phyloP scores from a whole-genome alignment of 139 green algal genomes.

The Tetradesmus obliquus region DNA sequence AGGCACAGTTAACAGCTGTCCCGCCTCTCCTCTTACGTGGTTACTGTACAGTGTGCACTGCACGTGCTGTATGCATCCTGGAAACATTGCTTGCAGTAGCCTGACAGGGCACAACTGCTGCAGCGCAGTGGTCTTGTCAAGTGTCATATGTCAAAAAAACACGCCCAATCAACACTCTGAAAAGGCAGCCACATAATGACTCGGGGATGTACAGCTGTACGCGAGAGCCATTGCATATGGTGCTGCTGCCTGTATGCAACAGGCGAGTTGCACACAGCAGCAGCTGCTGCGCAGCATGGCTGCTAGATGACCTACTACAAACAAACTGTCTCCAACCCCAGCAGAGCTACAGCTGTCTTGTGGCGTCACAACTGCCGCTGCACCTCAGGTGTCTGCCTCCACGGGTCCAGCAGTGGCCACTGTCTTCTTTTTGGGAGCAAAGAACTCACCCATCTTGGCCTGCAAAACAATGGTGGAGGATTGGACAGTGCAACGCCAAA shows the following conservation, averaged over 20 bases:
- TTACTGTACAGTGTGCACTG: neutral
- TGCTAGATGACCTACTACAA: neutral
- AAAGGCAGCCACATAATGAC: neutral
- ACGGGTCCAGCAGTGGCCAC: neutral
- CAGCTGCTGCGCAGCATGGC: neutral
- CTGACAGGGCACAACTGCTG: neutral
- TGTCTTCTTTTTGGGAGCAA: constrained; percentile 1
- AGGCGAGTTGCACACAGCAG: neutral
- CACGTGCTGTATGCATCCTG: neutral
- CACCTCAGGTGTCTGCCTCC: neutral
- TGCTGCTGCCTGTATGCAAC: neutral
- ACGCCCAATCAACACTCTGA: neutral
- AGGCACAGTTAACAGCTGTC: too few relatives aligned
- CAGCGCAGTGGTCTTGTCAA: neutral
- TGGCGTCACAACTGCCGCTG: neutral
- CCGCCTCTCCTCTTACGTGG: neutral
- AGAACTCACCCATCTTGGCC: constrained; percentile 35
- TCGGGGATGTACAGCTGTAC: too few relatives aligned
- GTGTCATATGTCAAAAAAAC: neutral
- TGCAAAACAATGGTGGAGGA: neutral
- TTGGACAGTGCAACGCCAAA: neutral
- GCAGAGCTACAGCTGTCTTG: neutral
- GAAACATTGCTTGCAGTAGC: neutral
- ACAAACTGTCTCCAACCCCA: neutral
- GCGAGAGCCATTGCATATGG: neutral